A percentile compares a stretch with the other conserved stretches of the same genome.
Evolutionary conservation across 805 yeast genomes (phyloP).

Genomic region (Saccharomycopsis vini): DNA sequence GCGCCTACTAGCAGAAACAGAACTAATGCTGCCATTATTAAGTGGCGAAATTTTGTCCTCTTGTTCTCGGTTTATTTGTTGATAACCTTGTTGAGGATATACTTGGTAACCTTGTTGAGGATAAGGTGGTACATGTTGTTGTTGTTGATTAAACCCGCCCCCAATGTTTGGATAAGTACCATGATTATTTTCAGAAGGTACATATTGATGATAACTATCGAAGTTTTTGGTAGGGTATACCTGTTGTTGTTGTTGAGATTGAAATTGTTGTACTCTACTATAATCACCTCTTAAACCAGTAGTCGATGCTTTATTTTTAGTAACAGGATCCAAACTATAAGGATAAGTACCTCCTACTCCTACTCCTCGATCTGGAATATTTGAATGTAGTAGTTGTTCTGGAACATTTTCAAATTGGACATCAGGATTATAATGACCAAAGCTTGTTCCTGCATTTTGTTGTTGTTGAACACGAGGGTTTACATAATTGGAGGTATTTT

Average conservation of each 20-base stretch:
- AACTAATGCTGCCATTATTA: slow-evolving; percentile 4
- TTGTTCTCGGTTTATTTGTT: slow-evolving; percentile 1
- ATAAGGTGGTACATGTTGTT: background rate
- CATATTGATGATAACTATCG: no score
- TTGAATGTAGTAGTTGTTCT: slow-evolving; percentile 10
- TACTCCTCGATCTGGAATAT: slow-evolving; percentile 3
- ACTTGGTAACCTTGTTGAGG: background rate
- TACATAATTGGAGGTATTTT: background rate
- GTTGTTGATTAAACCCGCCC: slow-evolving; percentile 1
- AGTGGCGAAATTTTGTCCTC: slow-evolving; percentile 10
- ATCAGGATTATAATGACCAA: slow-evolving; percentile 1
- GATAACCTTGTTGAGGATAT: background rate
- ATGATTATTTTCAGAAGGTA: no score
- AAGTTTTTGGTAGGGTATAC: no score
- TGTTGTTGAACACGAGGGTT: background rate
- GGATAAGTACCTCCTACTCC: no score
- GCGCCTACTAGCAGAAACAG: no score
- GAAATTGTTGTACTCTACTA: background rate
- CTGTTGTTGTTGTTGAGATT: background rate
- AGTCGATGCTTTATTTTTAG: background rate
- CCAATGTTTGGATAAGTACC: no score
- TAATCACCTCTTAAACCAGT: background rate
- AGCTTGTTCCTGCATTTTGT: background rate
- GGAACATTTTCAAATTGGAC: slow-evolving; percentile 13
- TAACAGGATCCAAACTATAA: background rate